Evolutionary conservation across 2,329 filamentous ascomycete genomes (phyloP), one percentile per base, ranked within the genome.

Genomic region (Hymenoscyphus fraxineus): DNA sequence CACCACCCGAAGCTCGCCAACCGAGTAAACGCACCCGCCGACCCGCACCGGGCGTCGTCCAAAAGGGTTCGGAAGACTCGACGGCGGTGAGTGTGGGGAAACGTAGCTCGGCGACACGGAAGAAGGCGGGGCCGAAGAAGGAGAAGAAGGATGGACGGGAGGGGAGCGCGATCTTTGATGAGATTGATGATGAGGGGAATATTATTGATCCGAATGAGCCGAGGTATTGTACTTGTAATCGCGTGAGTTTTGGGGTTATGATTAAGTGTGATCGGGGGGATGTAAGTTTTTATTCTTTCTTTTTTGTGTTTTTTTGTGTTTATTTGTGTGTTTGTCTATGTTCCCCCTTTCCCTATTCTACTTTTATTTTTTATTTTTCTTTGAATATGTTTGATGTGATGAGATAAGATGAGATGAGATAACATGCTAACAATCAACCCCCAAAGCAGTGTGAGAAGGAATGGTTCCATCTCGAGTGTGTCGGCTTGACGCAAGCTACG

Each of bases 381-480:
- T n/a, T n/a, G n/a, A n/a, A n/a, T n/a, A n/a, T n/a, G n/a, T n/a
- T n/a, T n/a, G n/a, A n/a, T n/a, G n/a, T n/a, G n/a, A n/a, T n/a
- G n/a, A n/a, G n/a, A n/a, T n/a, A n/a, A n/a, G n/a, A n/a, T n/a
- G 27, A 27, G 27, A 27, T 27, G 27, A 2, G 27, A 27, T 27
- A 27, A 27, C 2, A 27, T 27, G 27, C 27, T 27, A 3, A 27
- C 27, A 3, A 27, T 27, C 2, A 27, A 27, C 27, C 27, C 2
- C 27, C 27, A 27, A 27, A 35, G 35, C 35, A 90, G 77, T 95
- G 91, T 78, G 88, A 91, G 71, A 86, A 87, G 67, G 90, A 94
- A 76, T 95, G 91, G 91, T 95, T 94, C 75, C 91, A 95, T 74
- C 82, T 95, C 51, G 86, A 87, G 68, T 95, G 91, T 72, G 89